These are phyloP conservation scores for Phanerochaete sordida DNA, from an alignment of 768 basidiomycete species.

Conservation along the genomic window DNA sequence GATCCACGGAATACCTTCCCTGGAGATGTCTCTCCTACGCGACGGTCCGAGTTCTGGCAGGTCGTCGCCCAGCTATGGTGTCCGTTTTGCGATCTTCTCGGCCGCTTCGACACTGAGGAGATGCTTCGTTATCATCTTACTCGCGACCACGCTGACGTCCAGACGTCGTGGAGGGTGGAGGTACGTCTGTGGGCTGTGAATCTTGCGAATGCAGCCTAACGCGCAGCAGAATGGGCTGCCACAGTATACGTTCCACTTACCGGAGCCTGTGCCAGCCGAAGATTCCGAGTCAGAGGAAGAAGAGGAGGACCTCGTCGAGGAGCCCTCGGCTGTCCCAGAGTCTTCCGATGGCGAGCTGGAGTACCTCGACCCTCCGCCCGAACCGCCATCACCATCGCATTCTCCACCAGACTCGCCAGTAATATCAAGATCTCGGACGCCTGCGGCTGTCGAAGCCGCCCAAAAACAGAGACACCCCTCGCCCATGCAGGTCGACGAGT, in stretches of 20 bases:
- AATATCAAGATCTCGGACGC: no score
- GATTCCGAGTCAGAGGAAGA: background rate
- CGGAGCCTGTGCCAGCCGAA: background rate
- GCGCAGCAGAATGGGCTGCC: no score
- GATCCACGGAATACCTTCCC: slow-evolving; percentile 1
- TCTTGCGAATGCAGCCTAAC: background rate
- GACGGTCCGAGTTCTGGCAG: slow-evolving; percentile 11
- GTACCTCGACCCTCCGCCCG: background rate
- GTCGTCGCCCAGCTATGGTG: slow-evolving; percentile 37
- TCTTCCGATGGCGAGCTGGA: background rate
- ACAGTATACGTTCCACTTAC: slow-evolving; percentile 7
- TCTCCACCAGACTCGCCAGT: background rate
- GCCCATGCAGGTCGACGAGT: background rate
- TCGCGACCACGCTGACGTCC: slow-evolving; percentile 45
- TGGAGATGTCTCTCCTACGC: slow-evolving; percentile 1
- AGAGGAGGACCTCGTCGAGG: background rate
- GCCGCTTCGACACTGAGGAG: slow-evolving; percentile 35
- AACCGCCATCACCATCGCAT: background rate
- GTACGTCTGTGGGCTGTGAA: background rate
- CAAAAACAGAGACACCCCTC: background rate
- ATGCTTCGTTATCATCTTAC: slow-evolving; percentile 47
- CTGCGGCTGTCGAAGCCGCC: no score
- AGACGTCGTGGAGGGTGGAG: slow-evolving; percentile 33
- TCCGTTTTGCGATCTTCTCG: slow-evolving; percentile 51
- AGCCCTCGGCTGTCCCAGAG: background rate